Percentiles rank a stretch among this genome's conserved stretches.
These are phyloP conservation scores for Nothophytophthora sp. DNA, from an alignment of 352 stramenopile genomes.

Conservation along the genomic window DNA sequence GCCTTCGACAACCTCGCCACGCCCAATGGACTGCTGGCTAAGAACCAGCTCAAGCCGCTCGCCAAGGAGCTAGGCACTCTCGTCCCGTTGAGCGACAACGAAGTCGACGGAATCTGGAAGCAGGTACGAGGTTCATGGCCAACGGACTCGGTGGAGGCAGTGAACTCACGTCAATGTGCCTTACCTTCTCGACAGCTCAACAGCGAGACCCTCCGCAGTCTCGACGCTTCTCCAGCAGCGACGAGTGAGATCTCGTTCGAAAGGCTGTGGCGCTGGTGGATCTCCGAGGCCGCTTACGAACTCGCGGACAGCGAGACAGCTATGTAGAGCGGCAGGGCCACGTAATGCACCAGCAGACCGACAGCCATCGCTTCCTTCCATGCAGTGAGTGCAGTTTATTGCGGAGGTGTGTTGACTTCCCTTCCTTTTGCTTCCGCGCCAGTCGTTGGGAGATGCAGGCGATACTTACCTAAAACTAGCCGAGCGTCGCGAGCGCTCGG, in stretches of 20 bases:
- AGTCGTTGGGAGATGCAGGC: slow-evolving; percentile 26
- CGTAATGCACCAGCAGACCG: neutral
- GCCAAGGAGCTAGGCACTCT: slow-evolving; percentile 32
- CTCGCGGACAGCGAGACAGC: slow-evolving; percentile 6
- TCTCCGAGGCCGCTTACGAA: slow-evolving; percentile 39
- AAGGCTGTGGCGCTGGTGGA: slow-evolving; percentile 60
- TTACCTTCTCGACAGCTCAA: neutral
- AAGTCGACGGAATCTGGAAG: slow-evolving; percentile 61
- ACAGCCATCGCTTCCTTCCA: slow-evolving; percentile 9
- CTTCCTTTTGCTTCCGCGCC: too few relatives aligned
- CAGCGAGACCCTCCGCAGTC: neutral
- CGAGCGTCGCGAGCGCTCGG: slow-evolving; percentile 62
- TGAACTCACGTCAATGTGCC: too few relatives aligned
- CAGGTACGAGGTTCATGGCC: slow-evolving; percentile 16
- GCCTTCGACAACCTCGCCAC: slow-evolving; percentile 34
- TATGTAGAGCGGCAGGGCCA: neutral
- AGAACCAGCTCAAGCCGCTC: slow-evolving; percentile 36
- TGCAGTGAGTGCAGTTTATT: slow-evolving; percentile 33
- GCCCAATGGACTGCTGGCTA: slow-evolving; percentile 16
- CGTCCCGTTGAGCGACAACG: slow-evolving; percentile 25
- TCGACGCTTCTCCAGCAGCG: neutral
- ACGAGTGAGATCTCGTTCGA: slow-evolving; percentile 32
- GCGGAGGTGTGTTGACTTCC: slow-evolving; percentile 10
- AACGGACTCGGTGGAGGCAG: too few relatives aligned
- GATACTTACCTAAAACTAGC: slow-evolving; percentile 47